Evolutionary conservation across 495 filamentous ascomycete species (phyloP).

Genomic region (Aspergillus indologenus): DNA sequence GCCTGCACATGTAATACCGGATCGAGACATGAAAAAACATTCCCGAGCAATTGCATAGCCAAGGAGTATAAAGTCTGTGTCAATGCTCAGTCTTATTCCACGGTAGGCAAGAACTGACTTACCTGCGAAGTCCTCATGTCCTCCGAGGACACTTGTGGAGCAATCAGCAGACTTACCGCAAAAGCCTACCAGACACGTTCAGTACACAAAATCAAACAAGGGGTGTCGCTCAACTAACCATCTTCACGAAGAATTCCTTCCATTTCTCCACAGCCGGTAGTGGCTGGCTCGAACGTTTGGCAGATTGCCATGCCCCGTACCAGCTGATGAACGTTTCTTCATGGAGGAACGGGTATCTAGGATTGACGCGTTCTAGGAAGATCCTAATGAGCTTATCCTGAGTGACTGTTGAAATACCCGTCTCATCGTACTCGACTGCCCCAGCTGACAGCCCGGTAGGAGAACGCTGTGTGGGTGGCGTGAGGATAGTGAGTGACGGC

Average conservation of each 20-base stretch:
- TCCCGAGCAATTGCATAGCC: constrained; percentile 14
- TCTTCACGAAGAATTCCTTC: constrained; percentile 22
- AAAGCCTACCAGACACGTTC: constrained; percentile 10
- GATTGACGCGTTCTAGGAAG: constrained; percentile 24
- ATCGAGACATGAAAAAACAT: constrained; percentile 17
- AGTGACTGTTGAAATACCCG: not conserved
- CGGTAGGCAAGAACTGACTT: not conserved
- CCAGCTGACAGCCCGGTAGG: not conserved
- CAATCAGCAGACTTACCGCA: constrained; percentile 21
- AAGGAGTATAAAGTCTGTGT: constrained; percentile 14
- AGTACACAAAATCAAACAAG: too few relatives aligned
- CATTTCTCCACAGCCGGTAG: constrained; percentile 11
- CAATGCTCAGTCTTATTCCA: not conserved
- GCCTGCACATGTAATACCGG: constrained; percentile 23
- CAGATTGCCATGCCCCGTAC: constrained; percentile 20
- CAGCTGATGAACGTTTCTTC: constrained; percentile 17
- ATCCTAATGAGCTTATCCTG: constrained; percentile 14
- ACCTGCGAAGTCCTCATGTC: constrained; percentile 22
- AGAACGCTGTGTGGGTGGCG: not conserved
- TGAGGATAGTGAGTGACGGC: not conserved
- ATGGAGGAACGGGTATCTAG: constrained; percentile 25
- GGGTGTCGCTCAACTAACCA: constrained; percentile 6
- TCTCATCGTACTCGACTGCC: not conserved
- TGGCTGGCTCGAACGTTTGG: not conserved
- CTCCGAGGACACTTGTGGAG: constrained; percentile 18